Evolutionary conservation across 2,329 filamentous ascomycete species (phyloP).

Genomic region (Truncatella angustata): DNA sequence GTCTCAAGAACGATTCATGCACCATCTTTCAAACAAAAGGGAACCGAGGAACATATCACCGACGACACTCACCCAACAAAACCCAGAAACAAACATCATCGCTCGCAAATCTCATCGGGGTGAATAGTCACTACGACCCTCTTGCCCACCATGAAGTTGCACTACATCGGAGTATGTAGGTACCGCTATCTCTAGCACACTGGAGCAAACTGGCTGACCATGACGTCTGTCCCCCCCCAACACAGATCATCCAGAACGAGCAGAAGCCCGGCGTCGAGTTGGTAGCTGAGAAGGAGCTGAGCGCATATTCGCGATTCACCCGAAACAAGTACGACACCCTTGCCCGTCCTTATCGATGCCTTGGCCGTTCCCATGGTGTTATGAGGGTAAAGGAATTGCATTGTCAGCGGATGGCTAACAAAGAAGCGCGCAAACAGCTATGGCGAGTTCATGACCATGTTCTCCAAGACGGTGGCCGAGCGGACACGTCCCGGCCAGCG

Average conservation of each 20-base stretch:
- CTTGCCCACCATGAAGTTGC: conserved; percentile 70
- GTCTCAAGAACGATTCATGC: conserved; percentile 8
- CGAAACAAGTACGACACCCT: conserved; percentile 56
- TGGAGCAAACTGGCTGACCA: background rate
- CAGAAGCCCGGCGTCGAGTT: conserved; percentile 74
- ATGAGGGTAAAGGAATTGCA: background rate
- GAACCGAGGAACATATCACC: no score
- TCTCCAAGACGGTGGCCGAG: conserved; percentile 84
- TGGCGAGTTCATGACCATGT: conserved; percentile 75
- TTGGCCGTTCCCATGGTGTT: background rate
- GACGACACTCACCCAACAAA: background rate
- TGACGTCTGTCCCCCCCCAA: conserved; percentile 13
- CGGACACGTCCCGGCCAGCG: conserved; percentile 77
- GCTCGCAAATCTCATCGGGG: background rate
- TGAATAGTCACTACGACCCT: background rate
- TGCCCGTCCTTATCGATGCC: conserved; percentile 10
- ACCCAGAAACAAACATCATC: background rate
- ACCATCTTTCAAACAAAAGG: background rate
- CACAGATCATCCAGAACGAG: conserved; percentile 79
- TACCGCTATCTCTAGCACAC: conserved; percentile 11
- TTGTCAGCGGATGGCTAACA: background rate
- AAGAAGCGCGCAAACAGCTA: conserved; percentile 30
- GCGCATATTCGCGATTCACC: conserved; percentile 78
- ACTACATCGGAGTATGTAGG: conserved; percentile 77
- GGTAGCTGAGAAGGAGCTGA: conserved; percentile 73